Evolutionary conservation across 2,329 filamentous ascomycete genomes (phyloP).

Genomic region (Microsporum ferrugineum): DNA sequence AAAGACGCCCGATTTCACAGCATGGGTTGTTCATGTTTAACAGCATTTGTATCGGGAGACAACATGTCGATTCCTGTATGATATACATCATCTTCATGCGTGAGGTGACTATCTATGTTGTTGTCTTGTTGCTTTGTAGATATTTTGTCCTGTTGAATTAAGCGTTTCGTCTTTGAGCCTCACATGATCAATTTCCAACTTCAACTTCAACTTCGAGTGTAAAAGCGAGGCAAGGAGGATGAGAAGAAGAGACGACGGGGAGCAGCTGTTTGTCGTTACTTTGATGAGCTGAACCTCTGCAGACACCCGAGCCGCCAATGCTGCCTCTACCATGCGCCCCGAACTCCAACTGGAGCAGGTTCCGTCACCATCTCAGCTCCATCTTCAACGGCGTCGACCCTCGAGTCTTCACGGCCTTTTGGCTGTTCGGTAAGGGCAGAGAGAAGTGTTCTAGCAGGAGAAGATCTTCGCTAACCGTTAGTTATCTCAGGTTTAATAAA

Average conservation of each 20-base stretch:
- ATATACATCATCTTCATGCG: background rate
- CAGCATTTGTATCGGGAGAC: background rate
- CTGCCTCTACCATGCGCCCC: conserved; percentile 48
- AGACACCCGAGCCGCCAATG: conserved; percentile 15
- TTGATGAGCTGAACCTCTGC: background rate
- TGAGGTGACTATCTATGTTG: background rate
- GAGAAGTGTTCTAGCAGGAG: background rate
- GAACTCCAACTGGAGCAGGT: conserved; percentile 60
- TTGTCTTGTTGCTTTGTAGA: background rate
- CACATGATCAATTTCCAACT: conserved; percentile 1
- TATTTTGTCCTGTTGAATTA: background rate
- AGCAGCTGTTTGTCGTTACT: background rate
- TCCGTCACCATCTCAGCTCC: conserved; percentile 52
- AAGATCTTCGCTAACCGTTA: background rate
- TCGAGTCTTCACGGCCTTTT: conserved; percentile 69
- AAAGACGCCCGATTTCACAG: background rate
- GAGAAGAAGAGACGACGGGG: background rate
- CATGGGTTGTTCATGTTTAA: background rate
- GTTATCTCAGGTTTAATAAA: conserved; percentile 70
- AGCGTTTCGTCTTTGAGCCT: background rate
- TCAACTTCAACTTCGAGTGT: background rate
- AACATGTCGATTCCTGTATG: background rate
- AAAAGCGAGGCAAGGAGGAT: background rate
- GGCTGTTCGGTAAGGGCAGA: conserved; percentile 68
- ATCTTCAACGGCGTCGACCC: conserved; percentile 58